These are phyloP conservation scores for Aspergillus puulaauensis DNA, from an alignment of 2,329 filamentous ascomycete species.

Conservation along the genomic window DNA sequence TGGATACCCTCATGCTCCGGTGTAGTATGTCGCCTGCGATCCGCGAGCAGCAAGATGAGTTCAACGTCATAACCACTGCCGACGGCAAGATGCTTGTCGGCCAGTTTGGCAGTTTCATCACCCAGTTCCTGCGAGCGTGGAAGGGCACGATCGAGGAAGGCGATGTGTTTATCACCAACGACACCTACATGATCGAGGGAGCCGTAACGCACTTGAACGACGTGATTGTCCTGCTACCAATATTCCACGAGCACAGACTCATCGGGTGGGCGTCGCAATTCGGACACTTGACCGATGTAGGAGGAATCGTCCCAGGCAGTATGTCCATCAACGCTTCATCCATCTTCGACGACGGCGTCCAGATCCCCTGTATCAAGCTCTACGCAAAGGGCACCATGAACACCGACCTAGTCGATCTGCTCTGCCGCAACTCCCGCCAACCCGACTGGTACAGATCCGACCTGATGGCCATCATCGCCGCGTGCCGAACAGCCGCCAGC, in stretches of 20 bases:
- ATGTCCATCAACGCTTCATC: slow-evolving; percentile 52
- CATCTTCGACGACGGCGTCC: slow-evolving; percentile 52
- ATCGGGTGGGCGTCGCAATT: slow-evolving; percentile 54
- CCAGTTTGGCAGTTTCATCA: slow-evolving; percentile 53
- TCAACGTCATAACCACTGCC: slow-evolving; percentile 53
- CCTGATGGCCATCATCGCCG: slow-evolving; percentile 48
- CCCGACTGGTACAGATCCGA: slow-evolving; percentile 52
- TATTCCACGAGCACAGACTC: slow-evolving; percentile 45
- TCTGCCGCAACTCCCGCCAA: slow-evolving; percentile 50
- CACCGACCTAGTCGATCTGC: slow-evolving; percentile 43
- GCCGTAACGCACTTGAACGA: slow-evolving; percentile 53
- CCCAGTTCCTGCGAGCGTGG: slow-evolving; percentile 48
- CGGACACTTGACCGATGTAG: slow-evolving; percentile 49
- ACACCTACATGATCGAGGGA: slow-evolving; percentile 50
- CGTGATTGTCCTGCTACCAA: slow-evolving; percentile 51
- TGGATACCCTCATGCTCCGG: slow-evolving; percentile 53
- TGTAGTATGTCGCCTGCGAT: slow-evolving; percentile 54
- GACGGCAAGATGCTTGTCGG: slow-evolving; percentile 53
- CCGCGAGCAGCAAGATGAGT: slow-evolving; percentile 53
- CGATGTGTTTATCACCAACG: slow-evolving; percentile 53
- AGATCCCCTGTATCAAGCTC: slow-evolving; percentile 51
- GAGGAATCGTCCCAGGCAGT: slow-evolving; percentile 51
- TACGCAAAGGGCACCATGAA: slow-evolving; percentile 48
- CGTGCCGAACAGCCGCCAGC: slow-evolving; percentile 46
- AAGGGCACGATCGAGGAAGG: slow-evolving; percentile 50